These are phyloP conservation scores for Penicillium sp. DNA, from an alignment of 2,329 filamentous ascomycete genomes.

Conservation along the genomic window DNA sequence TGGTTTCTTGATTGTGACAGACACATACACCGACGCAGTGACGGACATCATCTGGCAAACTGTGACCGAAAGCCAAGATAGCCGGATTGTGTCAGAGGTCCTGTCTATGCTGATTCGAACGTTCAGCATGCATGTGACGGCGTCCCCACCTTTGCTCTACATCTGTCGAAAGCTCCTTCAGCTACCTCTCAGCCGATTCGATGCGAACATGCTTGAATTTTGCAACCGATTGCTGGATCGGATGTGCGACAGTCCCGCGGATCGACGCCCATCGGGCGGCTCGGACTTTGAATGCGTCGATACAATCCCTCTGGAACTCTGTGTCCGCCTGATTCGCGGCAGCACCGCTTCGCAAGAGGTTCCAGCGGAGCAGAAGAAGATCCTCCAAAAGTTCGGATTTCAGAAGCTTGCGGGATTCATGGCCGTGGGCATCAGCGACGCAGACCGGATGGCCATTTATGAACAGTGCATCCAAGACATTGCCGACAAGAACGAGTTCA, in stretches of 20 bases:
- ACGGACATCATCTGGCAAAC: conserved; percentile 81
- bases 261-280: conserved; percentile 21
- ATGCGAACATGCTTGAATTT: conserved; percentile 55
- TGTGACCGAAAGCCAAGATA: conserved; percentile 73
- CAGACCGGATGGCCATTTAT: conserved; percentile 59
- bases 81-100: conserved; percentile 74
- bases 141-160: conserved; percentile 50
- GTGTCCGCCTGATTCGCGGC: conserved; percentile 65
- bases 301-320: conserved; percentile 48
- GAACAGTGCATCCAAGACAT: conserved; percentile 64
- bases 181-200: conserved; percentile 59
- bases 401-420: conserved; percentile 58
- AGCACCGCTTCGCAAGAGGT: conserved; percentile 54
- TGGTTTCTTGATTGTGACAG: conserved; percentile 76
- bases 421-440: conserved; percentile 47
- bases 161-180: conserved; percentile 64
- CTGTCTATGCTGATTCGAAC: conserved; percentile 58
- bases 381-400: conserved; percentile 59
- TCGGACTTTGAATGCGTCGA: conserved; percentile 28
- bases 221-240: conserved; percentile 53
- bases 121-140: conserved; percentile 40
- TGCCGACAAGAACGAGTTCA: conserved; percentile 54
- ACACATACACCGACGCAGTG: conserved; percentile 63
- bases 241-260: conserved; percentile 41
- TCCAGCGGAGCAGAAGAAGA: conserved; percentile 52